Evolutionary conservation across 495 filamentous ascomycete genomes (phyloP).

Genomic region (Penicillium crystallinum): DNA sequence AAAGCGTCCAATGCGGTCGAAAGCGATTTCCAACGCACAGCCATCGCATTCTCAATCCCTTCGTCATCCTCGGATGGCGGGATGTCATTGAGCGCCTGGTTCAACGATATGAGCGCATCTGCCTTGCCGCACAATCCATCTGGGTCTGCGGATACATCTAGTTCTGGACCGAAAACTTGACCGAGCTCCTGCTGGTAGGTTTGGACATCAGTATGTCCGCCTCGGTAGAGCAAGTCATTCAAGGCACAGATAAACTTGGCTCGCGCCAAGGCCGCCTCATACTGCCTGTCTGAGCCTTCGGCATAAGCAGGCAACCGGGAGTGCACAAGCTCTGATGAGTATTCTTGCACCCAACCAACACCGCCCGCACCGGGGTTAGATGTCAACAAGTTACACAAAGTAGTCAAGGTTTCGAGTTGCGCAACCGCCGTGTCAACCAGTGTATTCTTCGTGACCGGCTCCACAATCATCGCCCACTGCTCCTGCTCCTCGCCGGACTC

Average conservation of each 20-base stretch:
- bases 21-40: slow-evolving; percentile 46
- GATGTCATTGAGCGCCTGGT: slow-evolving; percentile 35
- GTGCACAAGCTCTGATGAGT: slow-evolving; percentile 42
- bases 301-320: slow-evolving; percentile 46
- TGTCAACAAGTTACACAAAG: slow-evolving; percentile 50
- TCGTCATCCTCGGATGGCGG: slow-evolving; percentile 27
- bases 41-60: slow-evolving; percentile 20
- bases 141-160: slow-evolving; percentile 40
- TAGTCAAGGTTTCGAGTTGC: slow-evolving; percentile 53
- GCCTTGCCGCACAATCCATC: slow-evolving; percentile 53
- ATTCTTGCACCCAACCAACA: slow-evolving; percentile 52
- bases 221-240: slow-evolving; percentile 52
- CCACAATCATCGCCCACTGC: slow-evolving; percentile 57
- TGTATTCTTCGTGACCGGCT: slow-evolving; percentile 56
- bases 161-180: slow-evolving; percentile 35
- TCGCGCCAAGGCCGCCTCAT: slow-evolving; percentile 48
- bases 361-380: slow-evolving; percentile 31
- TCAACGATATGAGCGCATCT: slow-evolving; percentile 53
- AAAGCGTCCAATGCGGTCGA: slow-evolving; percentile 44
- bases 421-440: slow-evolving; percentile 62
- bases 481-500: slow-evolving; percentile 40
- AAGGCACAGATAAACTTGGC: slow-evolving; percentile 51
- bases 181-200: slow-evolving; percentile 48
- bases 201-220: slow-evolving; percentile 37
- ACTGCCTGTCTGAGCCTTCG: slow-evolving; percentile 36